These are phyloP conservation scores for Chrysanthemum makinoi DNA, from an alignment of 129 eudicot species.

Conservation along the genomic window DNA sequence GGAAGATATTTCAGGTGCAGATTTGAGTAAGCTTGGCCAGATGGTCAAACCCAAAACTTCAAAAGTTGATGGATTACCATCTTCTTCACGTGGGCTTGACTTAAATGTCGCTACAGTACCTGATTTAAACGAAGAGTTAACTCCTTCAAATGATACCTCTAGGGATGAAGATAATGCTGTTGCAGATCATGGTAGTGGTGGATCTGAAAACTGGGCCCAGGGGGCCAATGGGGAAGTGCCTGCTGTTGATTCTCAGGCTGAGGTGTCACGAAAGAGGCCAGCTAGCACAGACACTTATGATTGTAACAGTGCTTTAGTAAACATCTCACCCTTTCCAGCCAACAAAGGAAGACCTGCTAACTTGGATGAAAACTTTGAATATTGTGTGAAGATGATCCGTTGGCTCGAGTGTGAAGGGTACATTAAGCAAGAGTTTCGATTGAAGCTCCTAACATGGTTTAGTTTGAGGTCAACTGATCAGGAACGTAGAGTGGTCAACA, in stretches of 20 bases:
- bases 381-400: conserved; percentile 71
- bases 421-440: no score
- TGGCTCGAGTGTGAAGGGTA: conserved; percentile 50
- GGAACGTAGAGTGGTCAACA: conserved; percentile 50
- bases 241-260: conserved; percentile 48
- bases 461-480: no score
- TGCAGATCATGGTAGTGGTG: conserved; percentile 62
- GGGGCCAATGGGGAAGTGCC: conserved; percentile 46
- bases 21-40: conserved; percentile 17
- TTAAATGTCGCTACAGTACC: conserved; percentile 69
- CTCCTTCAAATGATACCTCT: conserved; percentile 55
- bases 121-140: conserved; percentile 66
- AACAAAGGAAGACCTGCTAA: conserved; percentile 31
- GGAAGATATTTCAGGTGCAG: conserved; percentile 41
- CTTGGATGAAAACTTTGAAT: conserved; percentile 63
- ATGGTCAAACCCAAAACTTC: conserved; percentile 29
- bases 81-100: conserved; percentile 58
- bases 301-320: conserved; percentile 60
- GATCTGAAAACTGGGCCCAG: conserved; percentile 52
- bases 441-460: no score
- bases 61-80: conserved; percentile 32
- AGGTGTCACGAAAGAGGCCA: conserved; percentile 46
- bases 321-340: conserved; percentile 44
- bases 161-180: conserved; percentile 48
- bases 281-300: conserved; percentile 53